Evolutionary conservation across 768 basidiomycete genomes (phyloP), one percentile per base, ranked within the genome.

Genomic region (Lepiota venenata): DNA sequence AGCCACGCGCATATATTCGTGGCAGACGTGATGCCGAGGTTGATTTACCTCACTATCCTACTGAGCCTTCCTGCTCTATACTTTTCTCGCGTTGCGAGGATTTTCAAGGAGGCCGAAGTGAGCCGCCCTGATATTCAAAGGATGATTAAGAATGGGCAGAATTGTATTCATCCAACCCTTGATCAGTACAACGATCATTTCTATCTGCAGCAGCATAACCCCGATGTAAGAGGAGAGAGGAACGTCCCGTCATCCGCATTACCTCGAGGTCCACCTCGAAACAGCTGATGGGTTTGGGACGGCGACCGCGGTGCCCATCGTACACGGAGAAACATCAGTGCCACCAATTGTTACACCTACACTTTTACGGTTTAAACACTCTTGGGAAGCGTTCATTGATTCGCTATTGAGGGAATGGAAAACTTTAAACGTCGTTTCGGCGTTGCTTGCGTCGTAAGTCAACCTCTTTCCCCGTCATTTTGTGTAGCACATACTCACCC

Each of bases 61-160:
- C 74, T 91, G 15, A 79, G 83, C 14, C 76, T 92, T n/a, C 91
- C 90, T 1, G 79, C 85, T 0, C 73, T 91, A 61, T 92, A 92
- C 63, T 92, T 91, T 67, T 80, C 84, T 2, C 83, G 90, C 2
- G 90, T 92, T 20, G 80, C 87, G 2, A 77, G 81, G 45, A 80
- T 91, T 22, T 91, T 90, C 58, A 80, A 86, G 60, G 87, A 89
- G 53, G 88, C 89, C 2, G 84, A 91, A 50, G 78, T 92, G 47
- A 88, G 87, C 63, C 77, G 76, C 56, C 87, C 84, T 8, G 90
- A 92, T 62, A 79, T 92, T 16, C 70, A 81, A 47, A 63, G 78
- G 37, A 82, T 85, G 79, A 70, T 74, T 35, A 68, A 73, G 37
- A 69, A 60, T 0, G 53, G 53, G 16, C 38, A 47, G 32, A 32